Evolutionary conservation across 306 rosid species (phyloP).

Genomic region (Trichosanthes truncata): DNA sequence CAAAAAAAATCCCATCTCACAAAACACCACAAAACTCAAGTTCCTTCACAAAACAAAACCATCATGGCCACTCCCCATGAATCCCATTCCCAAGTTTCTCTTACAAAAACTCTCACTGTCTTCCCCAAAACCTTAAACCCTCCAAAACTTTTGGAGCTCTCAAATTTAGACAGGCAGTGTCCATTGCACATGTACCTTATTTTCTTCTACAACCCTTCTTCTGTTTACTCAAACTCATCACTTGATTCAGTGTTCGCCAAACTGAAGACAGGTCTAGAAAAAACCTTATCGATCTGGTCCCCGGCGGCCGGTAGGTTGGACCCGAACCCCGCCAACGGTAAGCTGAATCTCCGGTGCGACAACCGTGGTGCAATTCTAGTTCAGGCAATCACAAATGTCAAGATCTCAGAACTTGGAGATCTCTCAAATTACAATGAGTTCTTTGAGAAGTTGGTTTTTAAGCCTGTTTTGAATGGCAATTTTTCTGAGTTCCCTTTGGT

Average conservation of each 20-base stretch:
- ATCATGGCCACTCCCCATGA: slow-evolving; percentile 27
- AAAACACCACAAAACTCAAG: background rate
- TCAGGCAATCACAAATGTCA: slow-evolving; percentile 26
- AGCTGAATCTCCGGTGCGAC: slow-evolving; percentile 60
- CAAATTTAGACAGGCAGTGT: slow-evolving; percentile 76
- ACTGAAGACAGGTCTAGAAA: slow-evolving; percentile 55
- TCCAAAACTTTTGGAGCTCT: slow-evolving; percentile 36
- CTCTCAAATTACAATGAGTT: slow-evolving; percentile 47
- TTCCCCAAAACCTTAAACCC: slow-evolving; percentile 33
- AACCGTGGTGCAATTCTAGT: slow-evolving; percentile 54
- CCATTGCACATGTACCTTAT: slow-evolving; percentile 55
- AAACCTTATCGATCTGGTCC: slow-evolving; percentile 47
- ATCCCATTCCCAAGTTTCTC: slow-evolving; percentile 28
- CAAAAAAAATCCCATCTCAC: background rate
- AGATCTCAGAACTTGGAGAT: slow-evolving; percentile 52
- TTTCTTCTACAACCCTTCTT: slow-evolving; percentile 37
- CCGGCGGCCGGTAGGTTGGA: slow-evolving; percentile 60
- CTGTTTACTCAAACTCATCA: slow-evolving; percentile 9
- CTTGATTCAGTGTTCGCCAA: slow-evolving; percentile 32
- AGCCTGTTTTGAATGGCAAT: slow-evolving; percentile 41
- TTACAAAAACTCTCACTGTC: slow-evolving; percentile 34
- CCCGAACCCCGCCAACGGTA: slow-evolving; percentile 29
- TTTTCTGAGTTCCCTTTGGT: slow-evolving; percentile 57
- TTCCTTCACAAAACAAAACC: background rate
- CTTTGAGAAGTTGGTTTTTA: slow-evolving; percentile 49